A percentile compares a stretch with the other conserved stretches of the same genome.
Evolutionary conservation across 139 green algal genomes (phyloP).

Genomic region (Haematococcus sp.): DNA sequence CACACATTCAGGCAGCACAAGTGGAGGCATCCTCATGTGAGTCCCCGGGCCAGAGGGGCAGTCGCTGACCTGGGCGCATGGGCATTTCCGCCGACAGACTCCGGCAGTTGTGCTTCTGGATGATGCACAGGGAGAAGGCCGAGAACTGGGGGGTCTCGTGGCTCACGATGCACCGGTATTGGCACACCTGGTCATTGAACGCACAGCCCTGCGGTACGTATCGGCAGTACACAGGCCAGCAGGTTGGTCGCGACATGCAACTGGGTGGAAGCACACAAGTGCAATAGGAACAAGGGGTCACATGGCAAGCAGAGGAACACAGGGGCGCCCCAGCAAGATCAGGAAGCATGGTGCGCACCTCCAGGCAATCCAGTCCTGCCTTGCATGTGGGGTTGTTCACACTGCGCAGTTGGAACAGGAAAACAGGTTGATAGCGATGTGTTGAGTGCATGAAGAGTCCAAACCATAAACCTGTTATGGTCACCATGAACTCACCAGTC

Average conservation of each 20-base stretch:
- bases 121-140: constrained; percentile 90
- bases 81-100: constrained; percentile 55
- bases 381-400: constrained; percentile 77
- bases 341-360: no score
- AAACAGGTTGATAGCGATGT: no score
- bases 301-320: constrained; percentile 44
- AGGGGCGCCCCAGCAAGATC: no score
- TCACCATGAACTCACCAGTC: no score
- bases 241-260: no score
- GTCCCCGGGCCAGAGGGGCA: not conserved
- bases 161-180: constrained; percentile 83
- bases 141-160: constrained; percentile 85
- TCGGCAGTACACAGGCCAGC: no score
- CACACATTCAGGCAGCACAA: no score
- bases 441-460: no score
- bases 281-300: no score
- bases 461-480: no score
- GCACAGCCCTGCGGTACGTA: constrained; percentile 48
- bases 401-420: no score
- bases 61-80: constrained; percentile 24
- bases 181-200: constrained; percentile 67
- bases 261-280: no score
- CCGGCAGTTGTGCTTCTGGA: constrained; percentile 96
- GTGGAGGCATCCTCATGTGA: not conserved
- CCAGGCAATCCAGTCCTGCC: constrained; percentile 78